Conservation (phyloP, 2,329 filamentous ascomycete genomes). For the Verticillium dahliae region DNA sequence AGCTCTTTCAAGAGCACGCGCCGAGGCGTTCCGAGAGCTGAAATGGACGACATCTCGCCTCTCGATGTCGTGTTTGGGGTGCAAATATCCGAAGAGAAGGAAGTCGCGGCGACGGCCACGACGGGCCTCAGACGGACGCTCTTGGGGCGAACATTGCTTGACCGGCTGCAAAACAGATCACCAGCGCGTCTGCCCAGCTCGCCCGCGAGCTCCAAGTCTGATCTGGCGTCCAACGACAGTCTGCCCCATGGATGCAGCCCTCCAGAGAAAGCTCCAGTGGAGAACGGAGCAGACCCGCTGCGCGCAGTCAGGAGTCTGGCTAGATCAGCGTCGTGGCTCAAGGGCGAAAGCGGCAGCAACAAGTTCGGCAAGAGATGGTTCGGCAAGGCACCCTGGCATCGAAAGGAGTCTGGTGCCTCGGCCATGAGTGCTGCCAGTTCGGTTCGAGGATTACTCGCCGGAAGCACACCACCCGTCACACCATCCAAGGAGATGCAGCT, state of each 20-base stretch:
- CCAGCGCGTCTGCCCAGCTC: neutral
- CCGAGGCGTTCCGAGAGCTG: neutral
- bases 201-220: neutral
- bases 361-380: constrained; percentile 30
- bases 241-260: neutral
- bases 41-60: neutral
- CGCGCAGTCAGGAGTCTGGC: neutral
- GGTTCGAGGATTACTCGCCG: constrained; percentile 30
- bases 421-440: constrained; percentile 33
- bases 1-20: neutral
- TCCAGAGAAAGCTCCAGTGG: neutral
- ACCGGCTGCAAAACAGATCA: neutral
- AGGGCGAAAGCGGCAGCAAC: constrained; percentile 20
- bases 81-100: neutral
- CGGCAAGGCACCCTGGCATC: constrained; percentile 31
- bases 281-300: neutral
- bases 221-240: neutral
- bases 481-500: constrained; percentile 14
- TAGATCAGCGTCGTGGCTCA: constrained; percentile 14
- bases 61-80: neutral
- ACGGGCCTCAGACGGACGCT: neutral
- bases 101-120: neutral
- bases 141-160: neutral
- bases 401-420: constrained; percentile 30
- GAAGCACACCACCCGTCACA: constrained; percentile 24